Base-by-base conservation (phyloP, 441 rosid genomes). In the Adansonia gregorii region DNA sequence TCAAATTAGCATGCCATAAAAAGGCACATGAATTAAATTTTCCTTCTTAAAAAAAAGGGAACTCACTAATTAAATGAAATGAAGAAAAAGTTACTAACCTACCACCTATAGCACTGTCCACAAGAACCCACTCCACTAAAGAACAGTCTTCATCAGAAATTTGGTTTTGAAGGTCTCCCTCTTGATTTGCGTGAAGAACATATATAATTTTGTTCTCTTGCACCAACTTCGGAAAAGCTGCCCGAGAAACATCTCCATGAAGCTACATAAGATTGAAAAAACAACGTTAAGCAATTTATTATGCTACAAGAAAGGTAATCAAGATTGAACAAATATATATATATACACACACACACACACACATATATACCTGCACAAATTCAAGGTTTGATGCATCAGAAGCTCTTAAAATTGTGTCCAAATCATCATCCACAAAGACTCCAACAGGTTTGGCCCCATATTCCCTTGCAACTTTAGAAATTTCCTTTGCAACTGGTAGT, bases 81-180 rank as follows among this genome's bases (percentile, higher is more conserved):
- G 11, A 43, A 56, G 4, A n/a, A 12, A 3, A 60, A 17, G 22
- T 69, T 72, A 20, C 63, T 81, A 19, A 92, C 97, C 97, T 92
- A 77, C 98, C 98, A 80, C 98, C 94, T 51, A 83, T 88, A 58
- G 94, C 95, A 80, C 97, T 92, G 82, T 95, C 97, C 11, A 90
- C 90, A 24, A 93, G 96, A 85, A 93, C 82, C 99, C 98, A 90
- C 75, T 92, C 97, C 73, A 89, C 91, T 72, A 88, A 80, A 66
- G 87, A 84, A 78, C 86, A 79, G 55, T 91, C 92, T 81, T 88
- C 88, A 65, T 88, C 88, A 12, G 92, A 85, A 82, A 91, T 85
- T 78, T 85, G 87, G 86, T 92, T 92, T 54, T 87, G 51, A 76
- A 95, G 96, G 71, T 80, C 75, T 17, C 95, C 97, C 19, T 90